Percentiles rank a stretch among this genome's conserved stretches.
phyloP scores from a whole-genome alignment of 768 basidiomycete genomes.

The Xerocomus spinulosus region DNA sequence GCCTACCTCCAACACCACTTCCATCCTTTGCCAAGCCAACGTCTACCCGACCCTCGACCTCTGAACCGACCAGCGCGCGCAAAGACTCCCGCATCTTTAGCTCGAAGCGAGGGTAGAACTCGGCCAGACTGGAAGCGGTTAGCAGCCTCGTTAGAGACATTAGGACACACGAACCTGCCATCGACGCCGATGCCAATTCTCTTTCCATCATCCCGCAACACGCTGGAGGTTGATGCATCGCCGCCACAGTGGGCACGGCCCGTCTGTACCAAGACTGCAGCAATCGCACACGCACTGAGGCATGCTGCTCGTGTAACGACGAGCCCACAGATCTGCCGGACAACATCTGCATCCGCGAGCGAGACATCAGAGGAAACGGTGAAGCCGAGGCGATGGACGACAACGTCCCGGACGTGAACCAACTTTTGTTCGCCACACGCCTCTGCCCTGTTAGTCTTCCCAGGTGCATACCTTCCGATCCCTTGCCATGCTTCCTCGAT shows the following conservation, averaged over 20 bases:
- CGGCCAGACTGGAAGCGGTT: conserved; percentile 58
- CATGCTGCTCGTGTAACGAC: conserved; percentile 80
- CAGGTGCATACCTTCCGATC: conserved; percentile 28
- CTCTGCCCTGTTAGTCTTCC: conserved; percentile 10
- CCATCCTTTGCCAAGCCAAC: conserved; percentile 97
- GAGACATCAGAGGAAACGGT: conserved; percentile 46
- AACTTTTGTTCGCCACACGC: conserved; percentile 36
- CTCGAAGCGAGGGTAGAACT: conserved; percentile 89
- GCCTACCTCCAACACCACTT: conserved; percentile 88
- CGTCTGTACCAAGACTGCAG: conserved; percentile 82
- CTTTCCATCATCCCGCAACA: conserved; percentile 35
- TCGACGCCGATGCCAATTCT: conserved; percentile 85
- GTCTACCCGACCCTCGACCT: conserved; percentile 73
- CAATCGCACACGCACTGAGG: conserved; percentile 83
- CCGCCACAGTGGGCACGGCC: conserved; percentile 52
- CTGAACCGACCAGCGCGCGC: conserved; percentile 68
- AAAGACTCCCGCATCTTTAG: conserved; percentile 69
- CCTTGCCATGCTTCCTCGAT: conserved; percentile 75
- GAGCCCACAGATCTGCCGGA: conserved; percentile 73
- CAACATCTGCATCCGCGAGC: conserved; percentile 64
- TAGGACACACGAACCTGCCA: conserved; percentile 58
- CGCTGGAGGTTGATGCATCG: conserved; percentile 16
- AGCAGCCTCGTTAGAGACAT: not conserved
- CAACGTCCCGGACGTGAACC: conserved; percentile 52
- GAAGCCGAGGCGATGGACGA: conserved; percentile 62